These are phyloP conservation scores for Sarcodon aspratus DNA, from an alignment of 768 basidiomycete species.

Conservation along the genomic window DNA sequence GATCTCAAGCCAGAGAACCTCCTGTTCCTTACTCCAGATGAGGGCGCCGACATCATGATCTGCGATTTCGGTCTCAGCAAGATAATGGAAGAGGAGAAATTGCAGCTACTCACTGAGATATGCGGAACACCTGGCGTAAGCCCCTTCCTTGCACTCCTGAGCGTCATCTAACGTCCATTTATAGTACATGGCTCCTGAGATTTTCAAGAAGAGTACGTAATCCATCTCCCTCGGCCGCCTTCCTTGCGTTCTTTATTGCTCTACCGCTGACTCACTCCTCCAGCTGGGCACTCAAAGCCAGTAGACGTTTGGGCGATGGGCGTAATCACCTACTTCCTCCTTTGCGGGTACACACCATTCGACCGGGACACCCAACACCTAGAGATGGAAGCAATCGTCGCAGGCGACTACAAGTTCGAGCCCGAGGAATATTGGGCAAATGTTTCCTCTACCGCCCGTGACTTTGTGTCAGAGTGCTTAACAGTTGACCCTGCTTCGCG, in stretches of 20 bases:
- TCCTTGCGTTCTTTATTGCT: constrained; percentile 3
- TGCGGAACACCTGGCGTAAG: constrained; percentile 86
- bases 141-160: constrained; percentile 1
- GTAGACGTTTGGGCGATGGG: constrained; percentile 98
- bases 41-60: constrained; percentile 92
- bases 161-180: background rate
- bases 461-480: constrained; percentile 75
- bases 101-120: constrained; percentile 83
- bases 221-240: too few relatives aligned
- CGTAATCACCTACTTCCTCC: constrained; percentile 95
- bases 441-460: constrained; percentile 72
- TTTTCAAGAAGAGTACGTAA: constrained; percentile 78
- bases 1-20: constrained; percentile 98
- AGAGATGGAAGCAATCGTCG: constrained; percentile 94
- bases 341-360: constrained; percentile 92
- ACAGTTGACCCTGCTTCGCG: constrained; percentile 72
- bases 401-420: constrained; percentile 88
- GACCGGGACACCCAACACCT: constrained; percentile 80
- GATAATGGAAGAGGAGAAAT: constrained; percentile 84
- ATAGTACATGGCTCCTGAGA: constrained; percentile 93
- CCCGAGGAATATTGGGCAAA: constrained; percentile 80
- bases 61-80: constrained; percentile 94
- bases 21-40: constrained; percentile 79
- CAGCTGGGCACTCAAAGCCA: constrained; percentile 87
- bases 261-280: background rate